Evolutionary conservation across 1,139 yeast genomes (phyloP), one percentile per base, ranked within the genome.

Genomic region (Candida sp.): DNA sequence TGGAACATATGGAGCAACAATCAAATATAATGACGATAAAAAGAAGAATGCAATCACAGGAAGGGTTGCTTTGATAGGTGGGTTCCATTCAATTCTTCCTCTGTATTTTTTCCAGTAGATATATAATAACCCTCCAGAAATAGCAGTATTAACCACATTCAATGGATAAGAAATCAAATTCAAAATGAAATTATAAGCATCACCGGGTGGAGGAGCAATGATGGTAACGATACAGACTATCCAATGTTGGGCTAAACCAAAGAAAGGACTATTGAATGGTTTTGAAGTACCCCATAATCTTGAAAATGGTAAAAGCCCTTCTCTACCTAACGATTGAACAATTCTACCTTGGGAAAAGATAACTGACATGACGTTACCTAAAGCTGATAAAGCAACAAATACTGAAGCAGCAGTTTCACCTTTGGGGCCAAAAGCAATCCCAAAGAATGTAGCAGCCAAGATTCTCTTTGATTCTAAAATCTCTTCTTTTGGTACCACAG

Each of bases 1-100:
- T 35, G 95, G 91, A 50, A 88, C 75, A 60, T 85, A 87, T 43
- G 96, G 96, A 38, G 95, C 93, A 46, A 79, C 78, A 45, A 87
- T 76, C 58, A 88, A 71, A 59, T 87, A 88, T 23, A 84, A 56
- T 19, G 90, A 85, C 6, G 90, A 75, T 44, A 87, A 64, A 45
- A 79, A 74, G 66, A 87, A 87, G 67, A 84, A 86, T 1, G 70
- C 36, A 9, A 80, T 77, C 34, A 86, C 84, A 9, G 85, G 82
- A 39, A 82, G 61, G 21, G 86, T 69, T 2, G 95, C 88, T 57
- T 69, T 79, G 58, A 87, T 74, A 35, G 91, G 89, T 39, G 96
- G 93, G 42, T 77, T 71, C 96, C 96, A 88, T 44, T 66, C 74
- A 6, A 70, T 58, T 42, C 60, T 63, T 15, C 87, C 85, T 57